Evolutionary conservation across 2,329 filamentous ascomycete species (phyloP), one percentile per base, ranked within the genome.

Genomic region (Stachybotrys chlorohalonatus): DNA sequence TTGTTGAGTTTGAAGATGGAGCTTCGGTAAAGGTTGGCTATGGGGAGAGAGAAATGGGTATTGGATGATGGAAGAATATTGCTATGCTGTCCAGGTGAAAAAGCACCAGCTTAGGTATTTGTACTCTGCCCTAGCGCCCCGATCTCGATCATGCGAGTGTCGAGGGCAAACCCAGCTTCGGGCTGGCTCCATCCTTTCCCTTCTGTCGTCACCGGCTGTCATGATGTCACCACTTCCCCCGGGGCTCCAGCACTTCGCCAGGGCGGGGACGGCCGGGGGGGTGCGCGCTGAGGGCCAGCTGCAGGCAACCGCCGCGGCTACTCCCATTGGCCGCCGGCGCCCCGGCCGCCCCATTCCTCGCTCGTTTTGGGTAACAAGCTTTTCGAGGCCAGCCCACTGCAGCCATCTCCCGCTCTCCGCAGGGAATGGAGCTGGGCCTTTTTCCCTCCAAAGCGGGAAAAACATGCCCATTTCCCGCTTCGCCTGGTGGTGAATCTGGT

Each of bases 151-250:
- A 57, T 53, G 57, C 58, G 52, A 56, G 54, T 58, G 60, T 53
- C 62, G 59, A 24, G 24, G 24, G 59, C 62, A 56, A 55, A 57
- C 47, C 56, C 65, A 63, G 61, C 62, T 60, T 61, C 56, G 9
- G 15, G 17, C 11, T 8, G n/a, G 54, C 55, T 52, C 54, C 24
- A 24, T 24, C 4, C 24, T 24, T 24, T 24, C 24, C 24, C 51
- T 58, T 52, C 60, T 68, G 66, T 69, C 68, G 66, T 67, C 62
- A 68, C 67, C 66, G 65, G 67, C 60, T 63, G 56, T 58, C 57
- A 71, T 73, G 71, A 73, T 71, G 71, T 73, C 71, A 73, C 69
- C 68, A 73, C 66, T 64, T 64, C 36, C 36, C 55, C 55, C 31
- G 47, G 54, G 31, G 48, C 47, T 46, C 46, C 47, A 49, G 51